A percentile compares a stretch with the other conserved stretches of the same genome.
Conservation (phyloP, 306 rosid species). For the Ziziphus jujuba region DNA sequence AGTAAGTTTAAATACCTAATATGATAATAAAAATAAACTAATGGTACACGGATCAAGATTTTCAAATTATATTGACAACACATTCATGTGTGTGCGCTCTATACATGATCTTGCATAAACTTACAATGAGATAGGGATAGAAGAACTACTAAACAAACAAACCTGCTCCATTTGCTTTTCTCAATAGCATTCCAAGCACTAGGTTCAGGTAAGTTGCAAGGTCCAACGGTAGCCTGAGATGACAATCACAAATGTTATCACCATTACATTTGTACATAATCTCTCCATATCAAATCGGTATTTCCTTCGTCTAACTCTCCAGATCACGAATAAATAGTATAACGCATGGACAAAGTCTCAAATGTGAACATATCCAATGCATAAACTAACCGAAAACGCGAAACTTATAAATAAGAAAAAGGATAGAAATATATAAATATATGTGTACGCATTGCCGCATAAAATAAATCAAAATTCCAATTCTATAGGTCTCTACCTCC, state of each 20-base stretch:
- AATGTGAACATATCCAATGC: neutral
- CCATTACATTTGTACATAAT: neutral
- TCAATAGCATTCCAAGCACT: conserved; percentile 89
- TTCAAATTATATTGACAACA: neutral
- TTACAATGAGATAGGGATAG: conserved; percentile 12
- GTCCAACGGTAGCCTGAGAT: conserved; percentile 81
- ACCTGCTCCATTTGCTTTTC: conserved; percentile 98
- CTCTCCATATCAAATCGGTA: conserved; percentile 3
- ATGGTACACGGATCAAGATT: neutral
- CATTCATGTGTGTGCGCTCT: neutral
- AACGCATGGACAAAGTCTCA: neutral
- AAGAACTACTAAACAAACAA: conserved; percentile 25
- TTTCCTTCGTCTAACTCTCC: neutral
- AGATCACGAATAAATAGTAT: neutral
- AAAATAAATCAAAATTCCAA: neutral
- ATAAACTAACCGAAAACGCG: neutral
- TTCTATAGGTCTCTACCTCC: neutral
- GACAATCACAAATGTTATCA: conserved; percentile 15
- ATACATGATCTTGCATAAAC: conserved; percentile 3
- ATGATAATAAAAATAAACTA: too few species aligned
- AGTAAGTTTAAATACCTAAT: too few species aligned
- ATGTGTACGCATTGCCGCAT: neutral
- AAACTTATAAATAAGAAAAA: neutral
- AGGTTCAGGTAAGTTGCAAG: conserved; percentile 81
- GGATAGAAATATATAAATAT: neutral